Evolutionary conservation across 768 basidiomycete genomes (phyloP), one percentile per base, ranked within the genome.

Genomic region (Cystofilobasidium bisporidii): DNA sequence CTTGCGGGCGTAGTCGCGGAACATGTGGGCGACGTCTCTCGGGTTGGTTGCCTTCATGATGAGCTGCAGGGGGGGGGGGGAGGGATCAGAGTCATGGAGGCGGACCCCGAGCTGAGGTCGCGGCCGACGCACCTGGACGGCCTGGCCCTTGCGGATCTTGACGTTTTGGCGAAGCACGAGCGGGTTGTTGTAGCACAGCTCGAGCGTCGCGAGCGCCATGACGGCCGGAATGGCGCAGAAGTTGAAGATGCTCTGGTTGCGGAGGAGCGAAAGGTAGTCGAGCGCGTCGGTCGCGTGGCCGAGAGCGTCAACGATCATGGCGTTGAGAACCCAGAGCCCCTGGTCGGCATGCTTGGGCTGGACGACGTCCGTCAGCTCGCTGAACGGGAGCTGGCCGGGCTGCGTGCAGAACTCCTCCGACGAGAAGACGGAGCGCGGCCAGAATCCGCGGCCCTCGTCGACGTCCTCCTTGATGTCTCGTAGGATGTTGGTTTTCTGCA

Each of bases 401-500:
- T 56, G 5, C 8, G 53, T 56, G 53, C 53, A 56, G 20, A 56
- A 56, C 28, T 56, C 53, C 12, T 2, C 28, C 28, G 53, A 56
- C 4, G 53, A 9, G 63, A 32, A 77, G 63, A 56, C 53, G 18
- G 53, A 91, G 57, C 81, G 82, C 0, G 94, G 94, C 93, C 96
- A 99, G 81, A 97, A 98, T 74, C 83, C 87, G 50, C 94, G 84
- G 11, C 81, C 80, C 30, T 93, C 82, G 50, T 93, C 87, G 18
- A 85, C 82, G 76, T 99, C 94, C 77, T 99, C 94, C 55, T 87
- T 84, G 79, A 84, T 89, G 77, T 99, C 94, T 68, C 94, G 89
- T 64, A 91, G 89, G 77, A 99, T 96, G 77, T 99, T 99, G 32
- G 92, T 96, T 79, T 99, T 99, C 77, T 99, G 94, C 15, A 99